phyloP scores from a whole-genome alignment of 345 rosid species.

The Mangifera indica region DNA sequence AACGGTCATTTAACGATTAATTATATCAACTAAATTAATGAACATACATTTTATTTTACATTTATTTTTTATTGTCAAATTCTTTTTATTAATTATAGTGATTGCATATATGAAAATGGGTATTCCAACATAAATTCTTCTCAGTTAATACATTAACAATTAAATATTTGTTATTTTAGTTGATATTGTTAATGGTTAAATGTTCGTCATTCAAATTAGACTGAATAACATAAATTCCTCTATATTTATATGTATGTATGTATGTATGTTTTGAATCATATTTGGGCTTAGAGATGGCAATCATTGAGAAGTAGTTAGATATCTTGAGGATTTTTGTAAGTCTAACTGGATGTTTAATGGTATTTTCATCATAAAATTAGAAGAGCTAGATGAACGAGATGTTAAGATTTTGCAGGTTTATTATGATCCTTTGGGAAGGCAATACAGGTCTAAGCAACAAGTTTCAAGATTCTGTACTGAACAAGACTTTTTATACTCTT shows the following conservation, averaged over 20 bases:
- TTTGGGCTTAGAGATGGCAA: background rate
- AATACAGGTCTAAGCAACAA: conserved; percentile 6
- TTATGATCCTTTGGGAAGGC: conserved; percentile 10
- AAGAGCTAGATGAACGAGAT: no score
- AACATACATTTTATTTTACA: background rate
- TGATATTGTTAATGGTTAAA: no score
- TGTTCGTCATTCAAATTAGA: no score
- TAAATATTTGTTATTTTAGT: no score
- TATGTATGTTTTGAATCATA: no score
- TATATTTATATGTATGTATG: no score
- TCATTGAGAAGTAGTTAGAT: background rate
- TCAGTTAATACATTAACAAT: no score
- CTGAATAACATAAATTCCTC: no score
- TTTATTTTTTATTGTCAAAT: background rate
- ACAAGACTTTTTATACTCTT: background rate
- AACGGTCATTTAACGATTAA: background rate
- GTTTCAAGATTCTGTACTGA: background rate
- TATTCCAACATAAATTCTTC: background rate
- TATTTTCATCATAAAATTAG: no score
- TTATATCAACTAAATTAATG: background rate
- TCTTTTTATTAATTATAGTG: background rate
- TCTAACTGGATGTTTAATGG: no score
- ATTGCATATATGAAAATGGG: background rate
- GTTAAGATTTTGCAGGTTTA: background rate
- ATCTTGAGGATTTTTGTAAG: background rate